Evolutionary conservation across 306 rosid species (phyloP).

Genomic region (Rosa lucieae): DNA sequence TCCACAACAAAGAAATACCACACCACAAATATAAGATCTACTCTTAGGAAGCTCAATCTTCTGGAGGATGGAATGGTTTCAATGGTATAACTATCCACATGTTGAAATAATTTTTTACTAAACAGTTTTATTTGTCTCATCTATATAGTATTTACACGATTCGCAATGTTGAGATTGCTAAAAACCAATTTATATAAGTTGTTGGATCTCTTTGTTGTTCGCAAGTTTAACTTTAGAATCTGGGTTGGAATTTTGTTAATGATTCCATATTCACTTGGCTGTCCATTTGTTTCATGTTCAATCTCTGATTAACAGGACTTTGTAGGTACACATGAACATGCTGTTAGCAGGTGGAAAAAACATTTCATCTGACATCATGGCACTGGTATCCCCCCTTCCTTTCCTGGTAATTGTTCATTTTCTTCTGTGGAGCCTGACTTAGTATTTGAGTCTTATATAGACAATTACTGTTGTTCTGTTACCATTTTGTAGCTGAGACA

Average conservation of each 20-base stretch:
- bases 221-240: neutral
- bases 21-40: slow-evolving; percentile 42
- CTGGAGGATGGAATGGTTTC: slow-evolving; percentile 50
- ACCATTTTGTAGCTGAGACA: slow-evolving; percentile 11
- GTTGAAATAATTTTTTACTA: neutral
- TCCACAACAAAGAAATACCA: slow-evolving; percentile 34
- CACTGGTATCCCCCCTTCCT: slow-evolving; percentile 80
- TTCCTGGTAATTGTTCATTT: slow-evolving; percentile 52
- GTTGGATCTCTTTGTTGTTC: neutral
- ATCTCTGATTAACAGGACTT: slow-evolving; percentile 32
- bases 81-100: slow-evolving; percentile 48
- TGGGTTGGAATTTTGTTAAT: neutral
- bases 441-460: neutral
- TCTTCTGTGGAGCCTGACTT: slow-evolving; percentile 12
- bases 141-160: too few species aligned
- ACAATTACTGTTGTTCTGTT: slow-evolving; percentile 9
- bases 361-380: slow-evolving; percentile 46
- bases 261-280: neutral
- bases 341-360: slow-evolving; percentile 46
- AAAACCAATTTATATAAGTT: neutral
- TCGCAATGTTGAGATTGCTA: neutral
- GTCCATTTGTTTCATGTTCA: slow-evolving; percentile 22
- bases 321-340: slow-evolving; percentile 62
- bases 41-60: slow-evolving; percentile 53
- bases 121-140: neutral